Evolutionary conservation across 257 asterid genomes (phyloP), one percentile per base, ranked within the genome.

Genomic region (Solanum virginianum): DNA sequence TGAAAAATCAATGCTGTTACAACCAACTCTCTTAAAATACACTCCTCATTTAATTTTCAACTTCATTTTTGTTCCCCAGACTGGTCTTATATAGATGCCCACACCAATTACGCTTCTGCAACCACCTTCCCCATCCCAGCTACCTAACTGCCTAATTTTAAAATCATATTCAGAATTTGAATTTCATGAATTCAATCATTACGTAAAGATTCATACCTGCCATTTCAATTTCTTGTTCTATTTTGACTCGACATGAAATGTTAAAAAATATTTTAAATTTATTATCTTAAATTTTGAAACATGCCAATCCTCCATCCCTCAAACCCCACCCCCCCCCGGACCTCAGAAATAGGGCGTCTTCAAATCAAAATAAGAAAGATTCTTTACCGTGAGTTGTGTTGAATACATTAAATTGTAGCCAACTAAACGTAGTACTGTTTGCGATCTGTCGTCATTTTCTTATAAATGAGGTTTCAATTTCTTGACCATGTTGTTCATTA

Each of bases 31-130:
- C 75, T 62, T 66, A 70, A 86, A 22, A 45, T 54, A 85, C 88
- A 87, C 75, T 49, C 65, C 84, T 84, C 93, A 89, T 93, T 94
- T 85, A 93, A 47, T 90, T 80, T 10, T 88, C 94, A 89, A 92
- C 92, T 87, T 89, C 90, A 90, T 87, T 89, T 87, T 89, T 85
- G 75, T 87, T 59, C 59, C n/a, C 85, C 57, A 62, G 12, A 86
- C 32, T 60, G 68, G 43, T 20, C 22, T 4, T 55, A 17, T 8
- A 29, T 83, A 79, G 83, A 79, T 79, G 83, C 83, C 62, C 83
- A 79, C 39, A 53, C 47, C 66, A 79, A 79, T 53, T 53, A 79
- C 63, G 11, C 26, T 79, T 79, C 17, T 8, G 65, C 83, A 72
- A 72, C 80, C 57, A 45, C 80, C 39, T 45, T 45, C 36, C 18